Evolutionary conservation across 179 eudicot species (phyloP), one percentile per base, ranked within the genome.

Genomic region (Beta lomatogona): DNA sequence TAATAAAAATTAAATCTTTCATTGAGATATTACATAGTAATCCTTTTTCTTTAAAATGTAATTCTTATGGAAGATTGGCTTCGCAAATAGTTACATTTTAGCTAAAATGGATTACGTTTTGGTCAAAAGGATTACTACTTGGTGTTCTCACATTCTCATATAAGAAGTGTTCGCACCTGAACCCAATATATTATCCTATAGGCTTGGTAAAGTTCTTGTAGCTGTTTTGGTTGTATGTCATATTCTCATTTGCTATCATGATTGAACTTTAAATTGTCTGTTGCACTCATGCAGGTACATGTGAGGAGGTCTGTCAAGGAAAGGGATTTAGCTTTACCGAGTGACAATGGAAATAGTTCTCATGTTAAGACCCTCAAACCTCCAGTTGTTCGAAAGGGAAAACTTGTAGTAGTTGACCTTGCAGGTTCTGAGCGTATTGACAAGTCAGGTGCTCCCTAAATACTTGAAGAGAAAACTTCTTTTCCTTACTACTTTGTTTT

Each of bases 351-450:
- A 77, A 86, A 60, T 79, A 77, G 73, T 31, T 77, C 91, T 71
- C 83, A 80, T 86, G 82, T 71, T 80, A 93, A 89, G 83, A 79
- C 86, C 75, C 82, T 83, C 65, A 93, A 91, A 89, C 88, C 98
- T 75, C 84, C 93, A 12, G 79, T 93, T 80, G 89, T 94, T 78
- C 88, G 97, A 57, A 94, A 86, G 84, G 89, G 97, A 79, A 94
- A 93, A 85, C 94, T 94, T 53, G 91, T 94, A 50, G 92, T 94
- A 73, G 93, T 94, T 36, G 98, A 94, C 86, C 97, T 94, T 82
- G 98, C 98, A 15, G 98, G 98, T 82, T 94, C 98, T 77, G 98
- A 94, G 86, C 94, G 98, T 76, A 90, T 93, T 73, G 86, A 93
- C 72, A 94, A 94, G 82, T 94, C 97, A 90, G 98, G 98, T 93